These are phyloP conservation scores for Hortiboletus flavorubellus DNA, from an alignment of 768 basidiomycete species.

Conservation along the genomic window DNA sequence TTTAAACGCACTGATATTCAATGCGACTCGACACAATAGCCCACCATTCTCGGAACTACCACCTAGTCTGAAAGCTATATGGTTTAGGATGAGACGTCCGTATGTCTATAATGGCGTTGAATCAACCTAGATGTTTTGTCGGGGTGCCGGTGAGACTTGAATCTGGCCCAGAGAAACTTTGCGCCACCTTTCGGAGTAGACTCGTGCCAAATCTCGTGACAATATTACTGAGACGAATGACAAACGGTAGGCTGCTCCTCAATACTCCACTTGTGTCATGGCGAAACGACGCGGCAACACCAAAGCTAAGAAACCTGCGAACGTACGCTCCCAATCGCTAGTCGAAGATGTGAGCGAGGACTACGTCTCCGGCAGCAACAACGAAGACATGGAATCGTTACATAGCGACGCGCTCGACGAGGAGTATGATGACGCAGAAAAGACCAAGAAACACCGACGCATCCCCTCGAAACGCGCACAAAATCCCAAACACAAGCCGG, in stretches of 20 bases:
- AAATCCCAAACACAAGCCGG: conserved; percentile 7
- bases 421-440: conserved; percentile 26
- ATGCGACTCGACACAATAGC: no score
- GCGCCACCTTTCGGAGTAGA: no score
- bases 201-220: no score
- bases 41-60: neutral
- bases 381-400: conserved; percentile 19
- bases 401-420: conserved; percentile 49
- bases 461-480: conserved; percentile 28
- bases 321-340: conserved; percentile 1
- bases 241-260: neutral
- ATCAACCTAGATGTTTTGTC: neutral
- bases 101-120: neutral
- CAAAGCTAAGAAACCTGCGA: conserved; percentile 3
- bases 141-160: neutral
- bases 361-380: conserved; percentile 8
- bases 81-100: neutral
- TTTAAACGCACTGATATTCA: no score
- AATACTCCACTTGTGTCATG: conserved; percentile 4
- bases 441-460: conserved; percentile 22
- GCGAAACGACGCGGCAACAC: conserved; percentile 13
- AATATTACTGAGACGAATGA: neutral
- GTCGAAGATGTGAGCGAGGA: conserved; percentile 12
- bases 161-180: neutral
- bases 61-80: neutral